Evolutionary conservation across 345 rosid genomes (phyloP).

Genomic region (Viola odorata): DNA sequence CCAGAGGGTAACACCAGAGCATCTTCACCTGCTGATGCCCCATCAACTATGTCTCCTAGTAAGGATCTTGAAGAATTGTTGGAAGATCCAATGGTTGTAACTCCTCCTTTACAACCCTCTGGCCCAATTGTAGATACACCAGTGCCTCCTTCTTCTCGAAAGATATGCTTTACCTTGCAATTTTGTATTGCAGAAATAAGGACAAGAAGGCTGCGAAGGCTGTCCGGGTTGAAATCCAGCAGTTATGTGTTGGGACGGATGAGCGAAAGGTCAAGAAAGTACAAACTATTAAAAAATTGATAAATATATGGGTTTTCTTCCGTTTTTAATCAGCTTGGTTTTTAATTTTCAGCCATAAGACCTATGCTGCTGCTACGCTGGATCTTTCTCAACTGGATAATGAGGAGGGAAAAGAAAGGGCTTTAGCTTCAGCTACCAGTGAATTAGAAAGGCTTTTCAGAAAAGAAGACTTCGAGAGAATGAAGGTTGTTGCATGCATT

Average conservation of each 20-base stretch:
- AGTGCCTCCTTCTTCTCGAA: constrained; percentile 42
- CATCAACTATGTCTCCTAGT: constrained; percentile 29
- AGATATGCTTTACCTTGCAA: constrained; percentile 52
- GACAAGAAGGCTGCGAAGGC: constrained; percentile 58
- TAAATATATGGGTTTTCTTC: constrained; percentile 5
- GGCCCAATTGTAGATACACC: constrained; percentile 39
- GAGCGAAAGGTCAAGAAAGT: constrained; percentile 42
- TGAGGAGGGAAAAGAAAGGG: constrained; percentile 72
- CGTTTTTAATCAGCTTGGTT: constrained; percentile 7
- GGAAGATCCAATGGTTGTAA: constrained; percentile 32
- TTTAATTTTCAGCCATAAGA: constrained; percentile 36
- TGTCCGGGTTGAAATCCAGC: constrained; percentile 39
- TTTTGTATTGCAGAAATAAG: constrained; percentile 66
- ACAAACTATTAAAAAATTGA: constrained; percentile 11
- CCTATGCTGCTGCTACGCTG: constrained; percentile 79
- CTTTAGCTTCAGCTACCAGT: constrained; percentile 79
- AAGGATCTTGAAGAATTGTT: constrained; percentile 23
- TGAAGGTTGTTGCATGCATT: constrained; percentile 57
- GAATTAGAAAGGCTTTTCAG: constrained; percentile 86
- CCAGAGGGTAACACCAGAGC: too few relatives aligned
- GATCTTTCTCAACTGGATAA: constrained; percentile 75
- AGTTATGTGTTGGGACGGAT: constrained; percentile 28
- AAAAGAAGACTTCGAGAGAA: constrained; percentile 78
- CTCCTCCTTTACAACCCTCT: constrained; percentile 36
- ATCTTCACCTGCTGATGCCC: not conserved